A percentile compares a stretch with the other conserved stretches of the same genome.
Evolutionary conservation across 2,329 filamentous ascomycete genomes (phyloP).

Genomic region (Elsinoe perseae): DNA sequence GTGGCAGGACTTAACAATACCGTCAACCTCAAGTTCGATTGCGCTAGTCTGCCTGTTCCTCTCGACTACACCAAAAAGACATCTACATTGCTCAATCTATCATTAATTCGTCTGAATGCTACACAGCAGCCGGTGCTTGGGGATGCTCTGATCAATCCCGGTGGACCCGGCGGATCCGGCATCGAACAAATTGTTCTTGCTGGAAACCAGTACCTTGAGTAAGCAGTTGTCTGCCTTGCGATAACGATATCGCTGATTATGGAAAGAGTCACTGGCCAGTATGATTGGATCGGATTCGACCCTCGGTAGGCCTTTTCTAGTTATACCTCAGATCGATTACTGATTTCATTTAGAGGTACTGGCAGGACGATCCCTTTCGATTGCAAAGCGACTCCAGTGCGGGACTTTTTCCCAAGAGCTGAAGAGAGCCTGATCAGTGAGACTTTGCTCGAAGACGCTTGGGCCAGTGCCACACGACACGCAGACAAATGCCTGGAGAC

Average conservation of each 20-base stretch:
- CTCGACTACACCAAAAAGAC: constrained; percentile 34
- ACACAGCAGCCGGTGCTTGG: constrained; percentile 36
- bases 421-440: constrained; percentile 29
- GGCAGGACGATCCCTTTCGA: not conserved
- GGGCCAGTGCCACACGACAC: constrained; percentile 35
- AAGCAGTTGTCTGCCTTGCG: too few relatives aligned
- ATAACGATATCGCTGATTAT: not conserved
- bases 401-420: constrained; percentile 17
- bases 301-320: constrained; percentile 33
- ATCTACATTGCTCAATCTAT: constrained; percentile 32
- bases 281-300: constrained; percentile 40
- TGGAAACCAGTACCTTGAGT: constrained; percentile 18
- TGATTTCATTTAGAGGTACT: constrained; percentile 7
- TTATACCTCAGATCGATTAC: constrained; percentile 29
- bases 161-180: constrained; percentile 38
- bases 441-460: constrained; percentile 35
- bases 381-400: not conserved
- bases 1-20: not conserved
- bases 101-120: constrained; percentile 41
- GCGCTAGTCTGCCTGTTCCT: constrained; percentile 43
- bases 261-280: constrained; percentile 27
- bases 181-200: constrained; percentile 25
- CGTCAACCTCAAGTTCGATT: constrained; percentile 40
- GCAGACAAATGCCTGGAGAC: constrained; percentile 24
- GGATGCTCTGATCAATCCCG: constrained; percentile 37